Evolutionary conservation across 768 basidiomycete species (phyloP).

Genomic region (Pleurotus salmoneostramineus): DNA sequence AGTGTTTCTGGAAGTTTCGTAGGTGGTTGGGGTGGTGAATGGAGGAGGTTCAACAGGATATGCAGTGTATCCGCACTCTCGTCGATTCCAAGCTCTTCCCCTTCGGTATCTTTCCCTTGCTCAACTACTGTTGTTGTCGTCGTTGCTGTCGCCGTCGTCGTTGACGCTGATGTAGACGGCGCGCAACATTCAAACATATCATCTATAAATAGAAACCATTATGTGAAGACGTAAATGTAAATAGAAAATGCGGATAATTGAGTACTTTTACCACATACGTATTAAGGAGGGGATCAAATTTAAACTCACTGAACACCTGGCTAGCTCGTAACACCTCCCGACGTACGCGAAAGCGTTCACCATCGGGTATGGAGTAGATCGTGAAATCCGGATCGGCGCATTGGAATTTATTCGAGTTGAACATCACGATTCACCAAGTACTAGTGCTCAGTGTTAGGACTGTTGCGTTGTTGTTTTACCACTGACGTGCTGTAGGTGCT

Average conservation of each 20-base stretch:
- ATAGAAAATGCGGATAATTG: neutral
- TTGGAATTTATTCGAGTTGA: slow-evolving; percentile 25
- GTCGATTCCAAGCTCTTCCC: slow-evolving; percentile 45
- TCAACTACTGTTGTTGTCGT: too few relatives aligned
- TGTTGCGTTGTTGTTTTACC: too few relatives aligned
- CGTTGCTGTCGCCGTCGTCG: slow-evolving; percentile 13
- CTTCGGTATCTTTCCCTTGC: slow-evolving; percentile 8
- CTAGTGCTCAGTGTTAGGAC: too few relatives aligned
- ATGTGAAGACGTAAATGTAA: slow-evolving; percentile 2
- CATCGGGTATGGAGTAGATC: slow-evolving; percentile 52
- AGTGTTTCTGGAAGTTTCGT: slow-evolving; percentile 12
- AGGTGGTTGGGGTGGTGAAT: slow-evolving; percentile 49
- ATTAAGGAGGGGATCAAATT: too few relatives aligned
- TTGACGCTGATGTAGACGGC: slow-evolving; percentile 8
- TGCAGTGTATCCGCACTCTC: slow-evolving; percentile 47
- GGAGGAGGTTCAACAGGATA: slow-evolving; percentile 53
- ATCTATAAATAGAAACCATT: slow-evolving; percentile 30
- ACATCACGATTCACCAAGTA: too few relatives aligned
- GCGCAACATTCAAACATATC: slow-evolving; percentile 65
- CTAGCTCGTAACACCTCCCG: slow-evolving; percentile 48
- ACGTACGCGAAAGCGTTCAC: slow-evolving; percentile 43
- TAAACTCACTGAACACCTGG: slow-evolving; percentile 57
- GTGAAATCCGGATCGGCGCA: slow-evolving; percentile 51
- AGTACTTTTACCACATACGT: neutral
- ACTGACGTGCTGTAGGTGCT: too few relatives aligned